Evolutionary conservation across 2,329 filamentous ascomycete genomes (phyloP).

Genomic region (Pestalotiopsis sp.): DNA sequence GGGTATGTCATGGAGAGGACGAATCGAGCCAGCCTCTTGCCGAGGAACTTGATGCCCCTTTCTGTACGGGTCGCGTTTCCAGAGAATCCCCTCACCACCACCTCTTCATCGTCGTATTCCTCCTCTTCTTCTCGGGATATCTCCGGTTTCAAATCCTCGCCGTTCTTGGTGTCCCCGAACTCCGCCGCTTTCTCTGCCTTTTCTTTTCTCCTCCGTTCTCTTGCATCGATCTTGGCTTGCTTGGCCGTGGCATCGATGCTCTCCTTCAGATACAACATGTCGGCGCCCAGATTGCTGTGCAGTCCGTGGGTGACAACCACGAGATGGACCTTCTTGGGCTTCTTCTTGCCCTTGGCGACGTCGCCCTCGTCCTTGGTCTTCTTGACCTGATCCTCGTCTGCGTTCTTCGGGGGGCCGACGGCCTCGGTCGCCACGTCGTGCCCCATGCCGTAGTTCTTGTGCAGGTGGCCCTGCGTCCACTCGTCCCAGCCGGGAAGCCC

Average conservation of each 20-base stretch:
- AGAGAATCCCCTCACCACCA: constrained; percentile 87
- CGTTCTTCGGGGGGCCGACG: constrained; percentile 20
- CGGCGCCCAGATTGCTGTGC: constrained; percentile 92
- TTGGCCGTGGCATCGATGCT: constrained; percentile 86
- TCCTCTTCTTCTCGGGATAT: constrained; percentile 42
- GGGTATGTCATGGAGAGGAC: constrained; percentile 90
- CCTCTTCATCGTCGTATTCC: constrained; percentile 77
- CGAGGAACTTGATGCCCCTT: constrained; percentile 93
- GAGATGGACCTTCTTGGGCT: constrained; percentile 81
- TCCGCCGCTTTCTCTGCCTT: constrained; percentile 36
- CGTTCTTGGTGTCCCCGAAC: constrained; percentile 27
- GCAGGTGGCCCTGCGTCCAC: constrained; percentile 31
- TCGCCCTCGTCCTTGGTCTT: constrained; percentile 17
- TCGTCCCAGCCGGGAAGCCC: constrained; percentile 70
- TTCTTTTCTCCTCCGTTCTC: constrained; percentile 58
- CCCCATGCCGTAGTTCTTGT: constrained; percentile 27
- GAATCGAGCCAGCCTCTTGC: constrained; percentile 91
- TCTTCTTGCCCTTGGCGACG: constrained; percentile 41
- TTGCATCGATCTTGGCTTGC: constrained; percentile 73
- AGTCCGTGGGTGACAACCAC: constrained; percentile 93
- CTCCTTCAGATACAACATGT: constrained; percentile 97
- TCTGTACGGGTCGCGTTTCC: constrained; percentile 92
- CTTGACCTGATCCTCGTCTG: constrained; percentile 8
- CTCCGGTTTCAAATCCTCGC: constrained; percentile 19
- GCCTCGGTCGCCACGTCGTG: constrained; percentile 24